These are phyloP conservation scores for Tieghemiomyces parasiticus DNA, from an alignment of 192 early-diverging fungal species.

Conservation along the genomic window DNA sequence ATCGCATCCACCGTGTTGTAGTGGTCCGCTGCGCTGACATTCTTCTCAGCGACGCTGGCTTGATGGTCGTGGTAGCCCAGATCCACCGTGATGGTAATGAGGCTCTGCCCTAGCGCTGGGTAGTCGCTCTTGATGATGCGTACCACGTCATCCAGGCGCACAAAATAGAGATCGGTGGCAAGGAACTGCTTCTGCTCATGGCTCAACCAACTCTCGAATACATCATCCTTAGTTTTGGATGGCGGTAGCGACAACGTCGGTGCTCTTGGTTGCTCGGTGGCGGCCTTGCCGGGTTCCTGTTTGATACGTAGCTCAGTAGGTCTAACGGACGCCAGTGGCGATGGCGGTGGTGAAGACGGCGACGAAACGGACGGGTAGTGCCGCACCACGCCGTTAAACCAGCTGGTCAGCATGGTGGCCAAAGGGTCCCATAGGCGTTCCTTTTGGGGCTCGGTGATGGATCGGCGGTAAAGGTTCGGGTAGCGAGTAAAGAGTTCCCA, in stretches of 20 bases:
- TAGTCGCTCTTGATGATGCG: slow-evolving; percentile 44
- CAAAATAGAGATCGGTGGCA: slow-evolving; percentile 39
- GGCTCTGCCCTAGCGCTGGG: slow-evolving; percentile 40
- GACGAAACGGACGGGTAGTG: no score
- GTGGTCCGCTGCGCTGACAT: not conserved
- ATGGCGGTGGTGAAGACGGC: no score
- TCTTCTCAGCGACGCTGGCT: not conserved
- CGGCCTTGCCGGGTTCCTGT: no score
- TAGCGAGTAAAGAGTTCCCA: slow-evolving; percentile 33
- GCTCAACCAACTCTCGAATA: slow-evolving; percentile 23
- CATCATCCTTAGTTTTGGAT: slow-evolving; percentile 16
- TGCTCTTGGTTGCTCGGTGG: slow-evolving; percentile 17
- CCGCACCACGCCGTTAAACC: no score
- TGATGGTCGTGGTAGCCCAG: slow-evolving; percentile 24
- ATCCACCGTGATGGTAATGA: slow-evolving; percentile 54
- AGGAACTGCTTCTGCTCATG: slow-evolving; percentile 49
- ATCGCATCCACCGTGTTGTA: not conserved
- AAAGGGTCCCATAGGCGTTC: slow-evolving; percentile 55
- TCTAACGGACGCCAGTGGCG: no score
- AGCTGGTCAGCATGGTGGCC: slow-evolving; percentile 41
- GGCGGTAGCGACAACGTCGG: not conserved
- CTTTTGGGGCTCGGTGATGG: slow-evolving; percentile 38
- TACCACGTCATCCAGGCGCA: slow-evolving; percentile 45
- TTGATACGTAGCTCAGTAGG: no score
- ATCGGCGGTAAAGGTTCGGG: slow-evolving; percentile 36